Evolutionary conservation across 139 green algal species (phyloP), one percentile per base, ranked within the genome.

Genomic region (Chlamydomonas sphaeroides): DNA sequence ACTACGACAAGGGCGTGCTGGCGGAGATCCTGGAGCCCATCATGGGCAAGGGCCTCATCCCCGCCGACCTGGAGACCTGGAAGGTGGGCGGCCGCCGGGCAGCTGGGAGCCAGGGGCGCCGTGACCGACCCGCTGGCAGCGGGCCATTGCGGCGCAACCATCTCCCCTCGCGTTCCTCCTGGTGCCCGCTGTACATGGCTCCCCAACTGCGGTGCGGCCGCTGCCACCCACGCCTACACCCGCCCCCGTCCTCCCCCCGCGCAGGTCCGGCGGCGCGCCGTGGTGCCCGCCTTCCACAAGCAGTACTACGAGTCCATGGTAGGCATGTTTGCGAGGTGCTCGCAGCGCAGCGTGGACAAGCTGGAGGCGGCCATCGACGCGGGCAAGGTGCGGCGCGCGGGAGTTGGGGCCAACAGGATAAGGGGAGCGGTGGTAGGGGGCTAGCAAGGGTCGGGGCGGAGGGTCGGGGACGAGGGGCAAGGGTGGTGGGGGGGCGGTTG

Each of bases 31-130:
- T 99, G 61, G 96, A 99, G 92, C 97, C 97, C 68, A 99, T 99
- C 93, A 99, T 99, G 97, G 97, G 97, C 66, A 99, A 99, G 84
- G 97, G 97, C 8, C 93, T 99, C 61, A 99, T 99, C 84, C 97
- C 97, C 25, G 91, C 91, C 39, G 91, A 93, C 83, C 74, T 94
- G 67, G 91, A 94, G 65, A 94, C 91, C 21, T 94, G 91, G 91
- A 82, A 82, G 84, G n/a, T n/a, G n/a, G n/a, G n/a, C n/a, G n/a
- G n/a, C n/a, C n/a, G n/a, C n/a, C n/a, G n/a, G n/a, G n/a, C n/a
- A n/a, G n/a, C n/a, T n/a, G n/a, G n/a, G n/a, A n/a, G n/a, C n/a
- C n/a, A n/a, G n/a, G n/a, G n/a, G n/a, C n/a, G n/a, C n/a, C n/a
- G n/a, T n/a, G n/a, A n/a, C n/a, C n/a, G n/a, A n/a, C n/a, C n/a